Base-by-base conservation (phyloP, 345 rosid species). In the Melaleuca quinquenervia region DNA sequence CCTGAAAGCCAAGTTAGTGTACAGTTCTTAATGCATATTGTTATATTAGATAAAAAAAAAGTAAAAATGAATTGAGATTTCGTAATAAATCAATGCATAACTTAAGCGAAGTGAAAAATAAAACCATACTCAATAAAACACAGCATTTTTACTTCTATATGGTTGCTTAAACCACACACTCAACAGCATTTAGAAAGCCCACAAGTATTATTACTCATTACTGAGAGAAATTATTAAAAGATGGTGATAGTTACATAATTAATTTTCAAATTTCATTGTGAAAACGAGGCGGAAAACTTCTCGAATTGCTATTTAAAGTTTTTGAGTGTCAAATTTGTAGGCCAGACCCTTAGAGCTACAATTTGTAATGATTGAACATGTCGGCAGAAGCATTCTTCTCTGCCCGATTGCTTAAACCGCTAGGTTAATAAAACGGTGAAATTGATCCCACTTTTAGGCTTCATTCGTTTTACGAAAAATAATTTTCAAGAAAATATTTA, bases 181-280 rank as follows among this genome's bases (percentile, higher is more conserved):
- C 80, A 18, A 18, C 36, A 70, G 48, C 26, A 36, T 70, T 36
- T 36, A 36, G 44, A 64, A 64, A 64, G 80, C 48, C 44, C 80
- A 20, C 20, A 5, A 18, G 45, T 32, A 64, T 32, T 32, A 70
- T 70, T 16, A 32, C 45, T 70, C 24, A 16, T 18, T 70, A 15
- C 7, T 22, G 78, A 41, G 24, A 32, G 44, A 70, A 70, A 64
- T 64, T 29, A 64, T 32, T 7, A 8, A 32, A 21, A 32, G 45
- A 62, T 62, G 75, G 1, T 15, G 32, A 0, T 0, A 64, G 1
- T 32, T 29, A 64, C 0, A 21, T 0, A 29, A 64, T 64, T 64
- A 32, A 64, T 36, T 16, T 22, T 32, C 16, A 3, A 64, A 64
- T 32, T 64, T 64, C 12, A 11, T 64, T 64, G 45, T 64, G 18